Percentiles rank a stretch among this genome's conserved stretches.
phyloP scores from a whole-genome alignment of 1,284 basidiomycete species.

The Microbotryum scabiosae region DNA sequence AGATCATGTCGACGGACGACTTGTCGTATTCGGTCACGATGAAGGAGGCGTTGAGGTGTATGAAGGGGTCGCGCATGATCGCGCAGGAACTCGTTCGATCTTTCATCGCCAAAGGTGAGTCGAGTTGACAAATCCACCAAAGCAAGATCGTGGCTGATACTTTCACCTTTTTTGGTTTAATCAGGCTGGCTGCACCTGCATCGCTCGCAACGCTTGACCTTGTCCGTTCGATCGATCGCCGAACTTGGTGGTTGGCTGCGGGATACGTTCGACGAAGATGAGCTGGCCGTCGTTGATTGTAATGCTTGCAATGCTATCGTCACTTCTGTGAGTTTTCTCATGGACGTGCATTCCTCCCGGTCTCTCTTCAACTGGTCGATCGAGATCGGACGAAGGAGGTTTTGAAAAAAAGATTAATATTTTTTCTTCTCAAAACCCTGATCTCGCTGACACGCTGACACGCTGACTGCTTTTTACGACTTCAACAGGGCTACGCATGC shows the following conservation, averaged over 20 bases:
- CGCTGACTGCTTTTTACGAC: slow-evolving; percentile 19
- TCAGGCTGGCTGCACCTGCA: slow-evolving; percentile 30
- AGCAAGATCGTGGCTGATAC: background rate
- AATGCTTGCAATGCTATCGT: slow-evolving; percentile 62
- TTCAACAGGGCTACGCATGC: slow-evolving; percentile 53
- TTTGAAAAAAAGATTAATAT: background rate
- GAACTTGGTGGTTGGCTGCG: slow-evolving; percentile 68
- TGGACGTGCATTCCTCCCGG: no score
- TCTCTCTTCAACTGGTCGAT: background rate
- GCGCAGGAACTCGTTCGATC: slow-evolving; percentile 63
- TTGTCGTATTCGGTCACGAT: slow-evolving; percentile 67
- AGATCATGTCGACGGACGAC: slow-evolving; percentile 69
- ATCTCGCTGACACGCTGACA: slow-evolving; percentile 50
- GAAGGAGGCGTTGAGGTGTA: slow-evolving; percentile 56
- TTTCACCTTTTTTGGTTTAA: background rate
- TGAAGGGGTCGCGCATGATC: slow-evolving; percentile 55
- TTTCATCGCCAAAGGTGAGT: slow-evolving; percentile 64
- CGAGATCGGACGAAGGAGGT: background rate
- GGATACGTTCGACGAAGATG: slow-evolving; percentile 57
- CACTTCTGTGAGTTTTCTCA: slow-evolving; percentile 15
- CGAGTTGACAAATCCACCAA: background rate
- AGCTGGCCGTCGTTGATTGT: slow-evolving; percentile 54
- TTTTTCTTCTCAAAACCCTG: background rate
- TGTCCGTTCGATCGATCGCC: slow-evolving; percentile 62
- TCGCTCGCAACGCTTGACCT: slow-evolving; percentile 48